Evolutionary conservation across 768 basidiomycete genomes (phyloP), one percentile per base, ranked within the genome.

Genomic region (Pleurotus citrinopileatus): DNA sequence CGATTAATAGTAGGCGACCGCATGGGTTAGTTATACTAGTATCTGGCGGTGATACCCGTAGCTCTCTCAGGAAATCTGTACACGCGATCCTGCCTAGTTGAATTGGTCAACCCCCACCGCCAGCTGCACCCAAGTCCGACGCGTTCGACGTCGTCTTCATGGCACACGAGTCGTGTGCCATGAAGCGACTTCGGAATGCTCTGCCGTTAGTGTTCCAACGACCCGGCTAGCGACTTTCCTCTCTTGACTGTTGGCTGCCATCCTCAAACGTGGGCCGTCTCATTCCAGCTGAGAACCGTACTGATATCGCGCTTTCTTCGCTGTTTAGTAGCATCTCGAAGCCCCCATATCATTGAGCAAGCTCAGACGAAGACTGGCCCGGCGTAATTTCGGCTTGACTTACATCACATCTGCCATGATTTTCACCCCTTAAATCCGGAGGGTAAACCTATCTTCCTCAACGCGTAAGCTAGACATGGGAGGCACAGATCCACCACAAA

Each of bases 271-370:
- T 7, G 17, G 38, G 12, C 7, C 2, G 7, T 40, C 7, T n/a
- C 17, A 7, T 19, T n/a, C 12, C 7, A 19, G 15, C 38, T 19
- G 19, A 7, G 29, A 32, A 40, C 12, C 19, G 19, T 44, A 20
- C 26, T 44, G 43, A 44, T 44, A 44, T 44, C 43, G 43, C 43
- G 3, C 43, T 22, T 22, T 44, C 25, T 17, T 44, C 43, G 43
- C 43, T 27, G 23, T 26, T 12, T 44, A 22, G 20, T 9, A 8
- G 10, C 43, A 23, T 12, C 43, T 26, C 25, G 43, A 23, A 44
- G 9, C 25, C 17, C 25, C 15, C 17, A 44, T 22, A 26, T 27
- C 43, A 44, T 10, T 44, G 13, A 25, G 17, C 9, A 12, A 13
- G 26, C 26, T 44, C 10, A 27, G 26, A 9, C 10, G 19, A 42